Evolutionary conservation across 768 basidiomycete genomes (phyloP), one percentile per base, ranked within the genome.

Genomic region (Termitomyces titanicus): DNA sequence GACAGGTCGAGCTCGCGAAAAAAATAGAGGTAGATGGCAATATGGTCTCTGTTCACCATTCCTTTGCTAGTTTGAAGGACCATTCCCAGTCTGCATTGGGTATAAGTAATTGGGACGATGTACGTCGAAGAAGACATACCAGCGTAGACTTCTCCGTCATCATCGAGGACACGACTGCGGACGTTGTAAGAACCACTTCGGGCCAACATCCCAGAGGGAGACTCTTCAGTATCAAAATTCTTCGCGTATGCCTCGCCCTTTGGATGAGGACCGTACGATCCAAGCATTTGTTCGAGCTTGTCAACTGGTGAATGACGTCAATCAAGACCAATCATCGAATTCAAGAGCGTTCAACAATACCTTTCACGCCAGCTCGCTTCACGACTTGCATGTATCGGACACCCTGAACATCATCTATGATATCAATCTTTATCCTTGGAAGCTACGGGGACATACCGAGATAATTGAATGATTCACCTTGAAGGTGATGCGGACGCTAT

Each of bases 221-320:
- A 81, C 61, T 83, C 80, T 55, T 89, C 88, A 1, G 84, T 71
- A 5, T 86, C 86, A 69, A 94, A 92, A 63, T 86, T 80, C 72
- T 92, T 93, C 61, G 64, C 72, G 65, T 94, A 89, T 5, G 89
- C 66, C 24, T 85, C 77, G 33, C 80, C 83, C 2, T 75, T 62
- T n/a, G 85, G 75, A 53, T 79, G 74, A 17, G 93, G 91, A 2
- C 92, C 89, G 68, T 94, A 97, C 3, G 92, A 94, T 17, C 96
- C 96, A 20, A 98, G 80, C 96, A 98, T 98, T 63, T 89, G 82
- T 66, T 95, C 93, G 63, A 92, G 68, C 70, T 89, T 96, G 72
- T 96, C 96, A 64, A 96, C 94, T 94, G 65, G 38, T 24, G 11
- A 25, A 52, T 33, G 18, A 53, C 6, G 17, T 22, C 15, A 45